Conservation (phyloP, 1,284 basidiomycete species). For the Boletus smithii region DNA sequence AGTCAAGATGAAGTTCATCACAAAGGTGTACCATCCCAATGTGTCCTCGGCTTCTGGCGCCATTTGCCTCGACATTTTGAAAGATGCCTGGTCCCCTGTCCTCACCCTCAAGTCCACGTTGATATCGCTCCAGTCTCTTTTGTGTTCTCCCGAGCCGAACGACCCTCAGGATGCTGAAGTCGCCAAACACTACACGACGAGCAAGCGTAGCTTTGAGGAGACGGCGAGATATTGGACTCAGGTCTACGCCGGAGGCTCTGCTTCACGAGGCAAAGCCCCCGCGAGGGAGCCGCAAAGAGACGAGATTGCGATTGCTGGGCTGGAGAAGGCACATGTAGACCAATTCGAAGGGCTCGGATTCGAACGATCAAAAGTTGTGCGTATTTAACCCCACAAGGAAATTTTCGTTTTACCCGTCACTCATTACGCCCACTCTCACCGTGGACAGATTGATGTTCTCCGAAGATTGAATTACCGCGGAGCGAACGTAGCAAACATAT, state of each 20-base stretch:
- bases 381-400: conserved; percentile 32
- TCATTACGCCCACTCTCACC: conserved; percentile 2
- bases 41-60: conserved; percentile 92
- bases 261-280: conserved; percentile 38
- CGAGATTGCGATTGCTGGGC: conserved; percentile 72
- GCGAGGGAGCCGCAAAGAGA: conserved; percentile 40
- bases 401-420: background rate
- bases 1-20: conserved; percentile 97
- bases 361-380: conserved; percentile 69
- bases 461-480: conserved; percentile 91
- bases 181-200: conserved; percentile 93
- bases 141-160: conserved; percentile 95
- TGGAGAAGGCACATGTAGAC: conserved; percentile 70
- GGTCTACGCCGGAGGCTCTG: conserved; percentile 78
- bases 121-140: conserved; percentile 90
- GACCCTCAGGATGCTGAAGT: conserved; percentile 99
- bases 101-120: conserved; percentile 96
- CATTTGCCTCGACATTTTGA: conserved; percentile 85
- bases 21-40: conserved; percentile 97
- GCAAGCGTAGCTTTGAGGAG: conserved; percentile 82
- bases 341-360: conserved; percentile 75
- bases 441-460: conserved; percentile 76
- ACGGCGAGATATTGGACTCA: conserved; percentile 95
- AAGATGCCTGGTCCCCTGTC: conserved; percentile 91
- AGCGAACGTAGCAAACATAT: conserved; percentile 56